These are phyloP conservation scores for Globisporangium ultimum DNA, from an alignment of 352 stramenopile genomes.

Conservation along the genomic window DNA sequence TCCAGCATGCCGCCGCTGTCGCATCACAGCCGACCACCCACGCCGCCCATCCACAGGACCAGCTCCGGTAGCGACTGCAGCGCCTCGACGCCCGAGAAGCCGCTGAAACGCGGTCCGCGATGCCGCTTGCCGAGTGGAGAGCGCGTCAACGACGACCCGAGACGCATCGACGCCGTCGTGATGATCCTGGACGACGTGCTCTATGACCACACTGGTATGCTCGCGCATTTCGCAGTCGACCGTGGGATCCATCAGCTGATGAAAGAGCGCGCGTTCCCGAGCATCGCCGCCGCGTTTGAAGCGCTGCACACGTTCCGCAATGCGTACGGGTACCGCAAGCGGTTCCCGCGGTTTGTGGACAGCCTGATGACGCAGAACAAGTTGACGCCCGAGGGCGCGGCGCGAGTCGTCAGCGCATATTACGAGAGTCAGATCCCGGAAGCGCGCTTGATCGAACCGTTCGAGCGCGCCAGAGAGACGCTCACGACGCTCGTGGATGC, in stretches of 20 bases:
- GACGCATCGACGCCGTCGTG: slow-evolving; percentile 72
- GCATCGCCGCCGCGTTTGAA: slow-evolving; percentile 58
- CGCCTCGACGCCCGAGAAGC: slow-evolving; percentile 3
- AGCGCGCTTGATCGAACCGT: slow-evolving; percentile 62
- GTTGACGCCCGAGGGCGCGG: slow-evolving; percentile 39
- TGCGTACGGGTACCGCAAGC: slow-evolving; percentile 79
- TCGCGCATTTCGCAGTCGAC: slow-evolving; percentile 78
- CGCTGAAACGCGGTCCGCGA: slow-evolving; percentile 5
- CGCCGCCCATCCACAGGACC: neutral
- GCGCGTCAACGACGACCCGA: slow-evolving; percentile 31
- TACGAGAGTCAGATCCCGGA: slow-evolving; percentile 78
- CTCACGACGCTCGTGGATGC: slow-evolving; percentile 48
- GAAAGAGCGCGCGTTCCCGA: slow-evolving; percentile 62
- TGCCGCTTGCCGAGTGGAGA: slow-evolving; percentile 32
- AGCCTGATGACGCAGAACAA: slow-evolving; percentile 52
- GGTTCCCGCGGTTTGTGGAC: slow-evolving; percentile 82
- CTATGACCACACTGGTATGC: slow-evolving; percentile 79
- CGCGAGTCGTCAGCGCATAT: slow-evolving; percentile 68
- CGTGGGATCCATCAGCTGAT: slow-evolving; percentile 73
- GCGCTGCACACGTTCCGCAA: slow-evolving; percentile 79
- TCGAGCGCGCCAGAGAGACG: slow-evolving; percentile 44
- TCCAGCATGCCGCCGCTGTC: neutral
- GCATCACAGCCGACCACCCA: neutral
- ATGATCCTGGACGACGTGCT: slow-evolving; percentile 88
- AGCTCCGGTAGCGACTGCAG: slow-evolving; percentile 5